These are phyloP conservation scores for Hypsizygus ulmarius DNA, from an alignment of 1,284 basidiomycete species.

Conservation along the genomic window DNA sequence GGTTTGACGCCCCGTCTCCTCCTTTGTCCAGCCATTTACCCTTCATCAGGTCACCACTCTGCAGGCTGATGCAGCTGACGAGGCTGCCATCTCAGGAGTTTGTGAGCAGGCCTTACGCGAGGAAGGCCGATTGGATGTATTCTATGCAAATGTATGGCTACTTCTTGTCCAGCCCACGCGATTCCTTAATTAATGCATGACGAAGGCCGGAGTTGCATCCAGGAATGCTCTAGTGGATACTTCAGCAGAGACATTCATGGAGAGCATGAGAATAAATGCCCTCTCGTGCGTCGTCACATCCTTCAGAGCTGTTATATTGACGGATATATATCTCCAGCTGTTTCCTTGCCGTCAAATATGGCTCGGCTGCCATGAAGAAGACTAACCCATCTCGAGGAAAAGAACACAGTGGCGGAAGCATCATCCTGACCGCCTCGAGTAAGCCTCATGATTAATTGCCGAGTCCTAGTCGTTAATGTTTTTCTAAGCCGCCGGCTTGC, in stretches of 20 bases:
- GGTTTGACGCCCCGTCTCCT: slow-evolving; percentile 36
- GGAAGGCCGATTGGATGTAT: slow-evolving; percentile 86
- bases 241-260: slow-evolving; percentile 67
- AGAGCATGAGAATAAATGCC: slow-evolving; percentile 78
- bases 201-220: slow-evolving; percentile 64
- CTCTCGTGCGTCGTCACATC: slow-evolving; percentile 59
- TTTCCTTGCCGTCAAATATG: slow-evolving; percentile 90
- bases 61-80: slow-evolving; percentile 83
- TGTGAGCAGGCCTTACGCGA: slow-evolving; percentile 76
- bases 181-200: neutral
- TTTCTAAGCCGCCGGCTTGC: slow-evolving; percentile 73
- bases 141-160: slow-evolving; percentile 83
- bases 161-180: neutral
- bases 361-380: slow-evolving; percentile 76
- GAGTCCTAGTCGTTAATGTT: slow-evolving; percentile 4
- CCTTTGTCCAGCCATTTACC: neutral
- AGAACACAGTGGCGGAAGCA: slow-evolving; percentile 70
- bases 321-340: slow-evolving; percentile 48
- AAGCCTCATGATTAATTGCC: slow-evolving; percentile 22
- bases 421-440: slow-evolving; percentile 90
- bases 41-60: slow-evolving; percentile 59
- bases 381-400: slow-evolving; percentile 66
- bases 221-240: slow-evolving; percentile 51
- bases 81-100: slow-evolving; percentile 64
- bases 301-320: neutral